A percentile compares a stretch with the other conserved stretches of the same genome.
Conservation (phyloP, 2,329 filamentous ascomycete genomes). For the Chaetomiaceae sp. region DNA sequence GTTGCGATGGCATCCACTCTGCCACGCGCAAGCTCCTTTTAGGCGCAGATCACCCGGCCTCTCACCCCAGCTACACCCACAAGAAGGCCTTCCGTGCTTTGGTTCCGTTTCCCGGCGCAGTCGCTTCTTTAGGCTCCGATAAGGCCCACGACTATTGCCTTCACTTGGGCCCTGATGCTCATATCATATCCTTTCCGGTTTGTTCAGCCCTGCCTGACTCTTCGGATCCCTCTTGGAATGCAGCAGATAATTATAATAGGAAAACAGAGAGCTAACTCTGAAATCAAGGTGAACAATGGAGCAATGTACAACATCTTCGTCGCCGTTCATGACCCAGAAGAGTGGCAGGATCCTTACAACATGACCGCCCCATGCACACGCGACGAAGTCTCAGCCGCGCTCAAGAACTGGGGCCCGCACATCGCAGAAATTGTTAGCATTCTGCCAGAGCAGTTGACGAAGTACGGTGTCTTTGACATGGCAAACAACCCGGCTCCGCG, state of each 20-base stretch:
- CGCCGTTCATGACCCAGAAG: no score
- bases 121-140: conserved; percentile 45
- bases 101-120: conserved; percentile 49
- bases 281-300: no score
- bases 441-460: conserved; percentile 46
- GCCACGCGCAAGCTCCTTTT: conserved; percentile 49
- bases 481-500: conserved; percentile 41
- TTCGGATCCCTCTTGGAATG: no score
- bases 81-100: conserved; percentile 55
- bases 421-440: no score
- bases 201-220: no score
- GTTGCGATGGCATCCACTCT: conserved; percentile 62
- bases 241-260: no score
- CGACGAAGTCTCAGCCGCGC: no score
- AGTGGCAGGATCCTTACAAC: no score
- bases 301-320: no score
- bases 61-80: conserved; percentile 47
- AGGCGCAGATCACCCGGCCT: conserved; percentile 41
- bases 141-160: conserved; percentile 48
- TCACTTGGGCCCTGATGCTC: conserved; percentile 53
- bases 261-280: no score
- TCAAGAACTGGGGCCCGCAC: no score
- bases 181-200: conserved; percentile 59
- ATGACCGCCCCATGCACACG: no score
- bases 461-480: conserved; percentile 55